phyloP scores from a whole-genome alignment of 305 asterid genomes.

The Fraxinus platypoda region DNA sequence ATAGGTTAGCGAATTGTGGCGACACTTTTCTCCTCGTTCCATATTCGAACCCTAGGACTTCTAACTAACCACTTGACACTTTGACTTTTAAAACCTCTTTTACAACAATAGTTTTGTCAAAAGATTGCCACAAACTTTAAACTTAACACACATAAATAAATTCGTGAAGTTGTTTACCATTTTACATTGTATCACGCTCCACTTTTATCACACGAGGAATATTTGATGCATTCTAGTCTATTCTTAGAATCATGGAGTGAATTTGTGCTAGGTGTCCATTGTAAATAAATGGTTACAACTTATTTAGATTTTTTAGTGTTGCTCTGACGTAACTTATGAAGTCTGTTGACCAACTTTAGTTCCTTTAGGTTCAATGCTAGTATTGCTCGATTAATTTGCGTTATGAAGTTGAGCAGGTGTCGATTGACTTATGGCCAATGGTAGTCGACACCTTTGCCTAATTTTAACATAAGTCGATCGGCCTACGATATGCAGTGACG shows the following conservation, averaged over 20 bases:
- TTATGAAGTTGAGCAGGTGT: neutral
- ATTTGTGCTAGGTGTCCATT: too few relatives aligned
- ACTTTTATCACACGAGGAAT: neutral
- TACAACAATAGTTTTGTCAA: too few relatives aligned
- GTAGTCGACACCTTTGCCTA: neutral
- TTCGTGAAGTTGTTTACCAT: too few relatives aligned
- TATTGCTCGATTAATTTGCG: too few relatives aligned
- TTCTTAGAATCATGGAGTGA: neutral
- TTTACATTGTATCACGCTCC: neutral
- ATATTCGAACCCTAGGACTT: too few relatives aligned
- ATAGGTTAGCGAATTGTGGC: too few relatives aligned
- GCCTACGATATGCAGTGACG: neutral
- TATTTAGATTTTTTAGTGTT: neutral
- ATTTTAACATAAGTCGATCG: neutral
- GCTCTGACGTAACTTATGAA: neutral
- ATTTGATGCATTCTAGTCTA: too few relatives aligned
- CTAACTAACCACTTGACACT: too few relatives aligned
- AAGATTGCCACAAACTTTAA: too few relatives aligned
- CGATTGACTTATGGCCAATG: neutral
- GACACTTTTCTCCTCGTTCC: too few relatives aligned
- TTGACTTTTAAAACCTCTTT: too few relatives aligned
- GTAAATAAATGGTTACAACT: neutral
- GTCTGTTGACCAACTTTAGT: neutral
- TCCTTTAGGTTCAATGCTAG: neutral
- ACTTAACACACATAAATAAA: too few relatives aligned